Evolutionary conservation across 1,284 basidiomycete species (phyloP), one percentile per base, ranked within the genome.

Genomic region (Irpex lacteus): DNA sequence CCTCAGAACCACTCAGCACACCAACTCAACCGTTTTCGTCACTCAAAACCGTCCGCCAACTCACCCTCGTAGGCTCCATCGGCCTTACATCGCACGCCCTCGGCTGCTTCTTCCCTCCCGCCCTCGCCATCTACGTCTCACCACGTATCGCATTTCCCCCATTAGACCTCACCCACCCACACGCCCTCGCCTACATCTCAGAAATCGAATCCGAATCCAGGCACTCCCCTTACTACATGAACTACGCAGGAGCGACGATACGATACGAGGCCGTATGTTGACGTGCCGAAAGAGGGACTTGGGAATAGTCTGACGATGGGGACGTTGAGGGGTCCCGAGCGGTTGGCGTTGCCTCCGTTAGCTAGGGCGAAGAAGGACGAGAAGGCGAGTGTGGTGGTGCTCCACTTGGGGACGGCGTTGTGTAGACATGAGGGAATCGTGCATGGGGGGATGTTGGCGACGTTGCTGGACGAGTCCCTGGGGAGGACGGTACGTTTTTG

Each of bases 341-440:
- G 87, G 76, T 82, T 98, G 4, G 92, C 94, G 0, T 75, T 96
- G 59, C 80, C 84, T 21, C 94, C 95, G 1, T n/a, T n/a, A n/a
- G 21, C 3, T 26, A 26, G 21, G 21, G 21, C 21, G 21, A 26
- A 3, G 70, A 80, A 80, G 64, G 93, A 97, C 75, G 92, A 94
- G 73, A 82, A 79, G 8, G 90, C 94, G 76, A 84, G 85, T 5
- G 73, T 88, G 64, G 81, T 87, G 11, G 78, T 98, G 1, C 66
- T 95, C 1, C 96, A 98, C 73, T 81, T 98, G 6, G 96, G 96
- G 1, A 79, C 92, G 44, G 90, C 89, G 4, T 71, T 98, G 59
- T 98, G 96, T 72, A 94, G 94, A 2, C 95, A 97, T 70, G 95
- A 97, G 75, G 96, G 96, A 0, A 94, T 98, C 67, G 79, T 98